phyloP scores from a whole-genome alignment of 306 rosid species.

The Malus asiatica region DNA sequence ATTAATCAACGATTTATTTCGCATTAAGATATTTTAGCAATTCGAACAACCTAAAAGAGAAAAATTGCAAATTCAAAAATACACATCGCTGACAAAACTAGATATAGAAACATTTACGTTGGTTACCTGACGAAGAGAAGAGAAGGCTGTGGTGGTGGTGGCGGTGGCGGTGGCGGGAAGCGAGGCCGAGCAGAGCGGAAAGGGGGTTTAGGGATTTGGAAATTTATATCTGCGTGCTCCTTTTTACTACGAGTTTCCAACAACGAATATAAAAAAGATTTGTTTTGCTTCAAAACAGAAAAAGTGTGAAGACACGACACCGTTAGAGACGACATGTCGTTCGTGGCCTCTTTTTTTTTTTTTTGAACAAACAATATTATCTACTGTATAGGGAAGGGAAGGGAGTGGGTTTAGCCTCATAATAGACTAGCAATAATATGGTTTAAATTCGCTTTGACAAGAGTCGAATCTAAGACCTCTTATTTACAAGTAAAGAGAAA shows the following conservation, averaged over 20 bases:
- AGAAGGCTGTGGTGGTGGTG: background rate
- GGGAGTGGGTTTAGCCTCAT: accelerated
- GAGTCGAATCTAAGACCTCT: too few relatives aligned
- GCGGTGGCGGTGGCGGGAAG: background rate
- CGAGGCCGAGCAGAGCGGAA: background rate
- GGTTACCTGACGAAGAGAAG: background rate
- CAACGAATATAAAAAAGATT: background rate
- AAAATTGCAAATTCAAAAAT: background rate
- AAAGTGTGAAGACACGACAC: background rate
- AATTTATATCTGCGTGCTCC: background rate
- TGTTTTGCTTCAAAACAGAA: background rate
- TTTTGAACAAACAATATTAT: too few relatives aligned
- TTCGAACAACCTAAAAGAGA: background rate
- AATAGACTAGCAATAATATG: accelerated
- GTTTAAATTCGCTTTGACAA: too few relatives aligned
- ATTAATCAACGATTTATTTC: background rate
- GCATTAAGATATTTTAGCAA: background rate
- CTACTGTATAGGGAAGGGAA: too few relatives aligned
- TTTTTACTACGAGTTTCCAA: too few relatives aligned
- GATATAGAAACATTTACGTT: background rate
- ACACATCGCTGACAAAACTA: background rate
- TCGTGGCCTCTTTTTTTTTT: too few relatives aligned
- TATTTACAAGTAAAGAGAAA: accelerated
- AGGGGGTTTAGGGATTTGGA: background rate
- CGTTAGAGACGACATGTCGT: too few relatives aligned